Conservation (phyloP, 352 stramenopile genomes). For the Globisporangium okanoganense region DNA sequence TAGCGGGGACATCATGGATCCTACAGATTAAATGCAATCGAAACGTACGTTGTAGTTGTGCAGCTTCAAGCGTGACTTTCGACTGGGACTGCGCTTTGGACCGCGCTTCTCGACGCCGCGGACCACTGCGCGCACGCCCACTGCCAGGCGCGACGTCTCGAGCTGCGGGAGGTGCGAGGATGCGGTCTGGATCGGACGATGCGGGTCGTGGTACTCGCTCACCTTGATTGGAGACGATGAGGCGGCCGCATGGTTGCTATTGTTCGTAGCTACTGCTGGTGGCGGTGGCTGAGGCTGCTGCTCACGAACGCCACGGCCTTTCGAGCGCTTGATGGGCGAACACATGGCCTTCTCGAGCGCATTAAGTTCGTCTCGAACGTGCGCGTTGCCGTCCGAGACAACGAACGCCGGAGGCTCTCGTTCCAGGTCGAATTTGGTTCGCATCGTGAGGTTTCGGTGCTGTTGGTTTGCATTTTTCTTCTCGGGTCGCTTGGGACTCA, state of each 20-base stretch:
- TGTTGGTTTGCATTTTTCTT: slow-evolving; percentile 6
- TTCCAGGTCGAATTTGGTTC: slow-evolving; percentile 49
- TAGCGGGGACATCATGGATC: not conserved
- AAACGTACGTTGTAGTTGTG: slow-evolving; percentile 58
- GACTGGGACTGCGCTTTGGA: slow-evolving; percentile 39
- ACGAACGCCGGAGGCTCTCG: slow-evolving; percentile 26
- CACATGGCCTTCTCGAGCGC: slow-evolving; percentile 22
- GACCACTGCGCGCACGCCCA: slow-evolving; percentile 51
- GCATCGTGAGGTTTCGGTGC: slow-evolving; percentile 1
- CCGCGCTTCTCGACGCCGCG: slow-evolving; percentile 48
- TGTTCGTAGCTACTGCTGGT: not conserved
- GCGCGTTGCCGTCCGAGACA: slow-evolving; percentile 32
- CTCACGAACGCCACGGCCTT: slow-evolving; percentile 1
- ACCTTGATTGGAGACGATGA: slow-evolving; percentile 11
- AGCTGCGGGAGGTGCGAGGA: slow-evolving; percentile 44
- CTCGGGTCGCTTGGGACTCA: slow-evolving; percentile 14
- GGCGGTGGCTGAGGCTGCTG: not conserved
- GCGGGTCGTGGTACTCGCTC: not conserved
- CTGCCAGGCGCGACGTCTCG: slow-evolving; percentile 44
- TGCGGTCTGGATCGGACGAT: slow-evolving; percentile 27
- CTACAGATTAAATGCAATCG: no score
- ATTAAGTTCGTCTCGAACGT: slow-evolving; percentile 23
- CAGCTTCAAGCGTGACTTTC: slow-evolving; percentile 46
- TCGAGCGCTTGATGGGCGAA: slow-evolving; percentile 31
- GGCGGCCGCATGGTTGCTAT: not conserved